Base-by-base conservation (phyloP, 106 monocot genomes). In the Hemerocallis citrina region DNA sequence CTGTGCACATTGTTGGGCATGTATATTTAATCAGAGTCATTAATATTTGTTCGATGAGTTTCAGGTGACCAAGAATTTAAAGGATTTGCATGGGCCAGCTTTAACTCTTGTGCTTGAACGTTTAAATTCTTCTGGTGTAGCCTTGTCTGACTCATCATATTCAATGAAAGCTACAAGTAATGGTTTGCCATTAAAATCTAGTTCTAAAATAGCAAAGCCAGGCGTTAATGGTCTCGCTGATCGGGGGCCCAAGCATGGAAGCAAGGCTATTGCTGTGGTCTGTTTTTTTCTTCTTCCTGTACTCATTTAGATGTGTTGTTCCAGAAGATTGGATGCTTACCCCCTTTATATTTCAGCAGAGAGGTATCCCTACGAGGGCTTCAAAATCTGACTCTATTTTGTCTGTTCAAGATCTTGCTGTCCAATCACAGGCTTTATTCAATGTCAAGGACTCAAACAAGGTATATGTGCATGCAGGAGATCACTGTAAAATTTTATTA, bases 371-470 rank as follows among this genome's bases (percentile, higher is more conserved):
- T 19, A 37, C 69, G 46, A 98, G 84, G 63, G 71, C 63, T 52
- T 92, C 89, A 19, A 91, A 80, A 62, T 46, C 74, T 33, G 85
- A 82, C 28, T 57, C 84, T 63, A 57, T 87, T 38, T 36, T 68
- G 27, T 85, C 84, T 64, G 79, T 72, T 82, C 92, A 98, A 74
- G 98, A 98, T 77, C 61, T 85, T 67, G 67, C 74, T 10, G 69
- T 86, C 44, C 98, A 98, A 55, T 88, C 88, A 49, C 89, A 98
- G 52, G 81, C 92, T 59, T 70, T 98, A 65, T 92, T 98, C 70
- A 92, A 82, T 72, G 68, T 85, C 66, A 98, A 85, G 70, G 98
- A 98, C 57, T 98, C 98, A 55, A 88, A 71, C 68, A 98, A 98
- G 88, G 98, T 84, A 30, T 38, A 55, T 59, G 60, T 38, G 49